These are phyloP conservation scores for Phytophthora hibernalis DNA, from an alignment of 352 stramenopile species.

Conservation along the genomic window DNA sequence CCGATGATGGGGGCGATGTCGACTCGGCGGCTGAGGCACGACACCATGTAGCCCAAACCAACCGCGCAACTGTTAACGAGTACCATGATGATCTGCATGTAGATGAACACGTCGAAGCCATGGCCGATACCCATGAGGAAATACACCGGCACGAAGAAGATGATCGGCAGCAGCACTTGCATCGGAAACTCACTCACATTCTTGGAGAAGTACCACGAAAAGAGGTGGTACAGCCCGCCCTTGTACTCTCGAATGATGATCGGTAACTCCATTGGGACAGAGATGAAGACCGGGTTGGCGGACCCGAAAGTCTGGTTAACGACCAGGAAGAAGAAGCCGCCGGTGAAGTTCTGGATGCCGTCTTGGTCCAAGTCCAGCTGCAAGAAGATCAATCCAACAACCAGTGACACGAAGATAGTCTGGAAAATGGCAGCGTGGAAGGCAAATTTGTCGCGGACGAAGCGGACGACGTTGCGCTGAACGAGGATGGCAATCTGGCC, in stretches of 20 bases:
- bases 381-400: constrained; percentile 44
- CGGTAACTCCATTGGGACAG: constrained; percentile 39
- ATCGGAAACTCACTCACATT: constrained; percentile 49
- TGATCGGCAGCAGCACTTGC: constrained; percentile 40
- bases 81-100: constrained; percentile 39
- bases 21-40: constrained; percentile 31
- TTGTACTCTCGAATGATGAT: constrained; percentile 46
- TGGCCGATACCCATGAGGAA: constrained; percentile 44
- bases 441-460: constrained; percentile 33
- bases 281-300: constrained; percentile 38
- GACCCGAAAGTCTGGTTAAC: constrained; percentile 48
- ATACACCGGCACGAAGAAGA: constrained; percentile 38
- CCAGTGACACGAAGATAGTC: constrained; percentile 36
- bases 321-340: constrained; percentile 45
- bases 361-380: constrained; percentile 34
- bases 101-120: constrained; percentile 34
- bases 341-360: constrained; percentile 41
- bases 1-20: constrained; percentile 47
- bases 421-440: constrained; percentile 37
- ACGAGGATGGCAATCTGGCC: constrained; percentile 36
- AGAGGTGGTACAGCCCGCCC: constrained; percentile 34
- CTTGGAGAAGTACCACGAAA: constrained; percentile 45
- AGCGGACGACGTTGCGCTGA: constrained; percentile 34
- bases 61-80: constrained; percentile 40
- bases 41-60: constrained; percentile 49